Base-by-base conservation (phyloP, 1,284 basidiomycete species). In the Ceratobasidium sp. region DNA sequence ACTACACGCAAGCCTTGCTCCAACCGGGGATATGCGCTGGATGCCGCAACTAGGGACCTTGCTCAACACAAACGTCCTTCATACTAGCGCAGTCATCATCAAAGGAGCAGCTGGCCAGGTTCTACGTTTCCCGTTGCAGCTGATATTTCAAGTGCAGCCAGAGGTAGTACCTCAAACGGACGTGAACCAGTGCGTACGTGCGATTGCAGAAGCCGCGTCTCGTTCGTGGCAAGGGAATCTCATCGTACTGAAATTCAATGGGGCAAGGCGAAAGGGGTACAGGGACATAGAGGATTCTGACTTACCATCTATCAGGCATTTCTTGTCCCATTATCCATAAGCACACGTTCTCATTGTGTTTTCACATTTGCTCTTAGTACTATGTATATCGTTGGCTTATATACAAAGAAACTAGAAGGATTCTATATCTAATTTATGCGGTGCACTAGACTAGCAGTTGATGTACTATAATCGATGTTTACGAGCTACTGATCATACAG, bases 181-280 rank as follows among this genome's bases (percentile, higher is more conserved):
- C 26, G 13, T 33, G 17, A 65, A 65, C 42, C 13, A 51, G 47
- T 65, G 63, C 23, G 63, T 49, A n/a, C 42, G 23, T 33, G 63
- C 63, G 13, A 23, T 47, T 47, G 26, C 63, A 15, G n/a, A 33
- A 2, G 63, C 26, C 13, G 33, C 42, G 23, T n/a, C 45, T 33
- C 63, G 47, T 20, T 49, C 61, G 13, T 75, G 71, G 71, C 33
- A 47, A 8, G 71, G 71, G 17, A 79, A 78, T 64, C 33, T 79
- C 8, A 42, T 94, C 42, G 93, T 92, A 23, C 87, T 94, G 80
- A 94, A 94, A 82, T 94, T 91, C 84, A 94, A 90, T 79, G 93
- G 93, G 58, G 91, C 92, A 2, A 86, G 71, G 26, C 31, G 71
- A 5, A 28, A 37, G 26, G 71, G 60, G 23, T 75, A 75, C 37